Base-by-base conservation (phyloP, 1,284 basidiomycete genomes). In the Uromyces viciae-fabae region DNA sequence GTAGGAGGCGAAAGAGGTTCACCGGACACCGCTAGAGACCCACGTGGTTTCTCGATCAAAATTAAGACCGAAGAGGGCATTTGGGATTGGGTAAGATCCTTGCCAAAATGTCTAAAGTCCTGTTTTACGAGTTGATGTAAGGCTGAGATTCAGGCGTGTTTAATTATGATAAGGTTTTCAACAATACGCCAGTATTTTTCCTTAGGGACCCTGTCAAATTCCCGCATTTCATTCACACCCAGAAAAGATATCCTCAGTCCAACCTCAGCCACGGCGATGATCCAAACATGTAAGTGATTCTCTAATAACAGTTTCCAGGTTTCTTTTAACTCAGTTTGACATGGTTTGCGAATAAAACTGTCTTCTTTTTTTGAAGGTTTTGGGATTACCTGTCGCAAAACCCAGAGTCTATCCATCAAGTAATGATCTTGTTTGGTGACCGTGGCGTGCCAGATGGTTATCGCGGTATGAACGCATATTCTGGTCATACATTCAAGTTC, bases 121-220 rank as follows among this genome's bases (percentile, higher is more conserved):
- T n/a, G n/a, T n/a, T n/a, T n/a, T n/a, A n/a, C n/a, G n/a, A n/a
- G n/a, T n/a, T n/a, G n/a, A n/a, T n/a, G n/a, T n/a, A 54, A 5
- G n/a, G 82, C 68, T 4, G 31, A 31, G 56, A 19, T 3, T 46
- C 0, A 66, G 43, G 31, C 38, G 43, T 46, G 4, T 82, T 15
- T 46, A 31, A 2, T 68, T 28, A 46, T 54, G 4, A 3, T 77
- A 36, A 86, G 82, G 33, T 74, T 36, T 92, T 92, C 88, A 94
- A 95, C 89, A 94, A 95, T 88, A 95, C 93, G 0, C 93, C 93
- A 64, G 90, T 94, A 82, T 94, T 94, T 89, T 94, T 94, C 89
- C 90, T 94, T 84, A 90, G 91, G 81, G 92, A 93, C 84, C 91
- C 92, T 17, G 89, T 91, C 85, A 93, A 93, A 40, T 81, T 81